A percentile compares a stretch with the other conserved stretches of the same genome.
phyloP scores from a whole-genome alignment of 257 asterid genomes.

The Jasminum sambac region DNA sequence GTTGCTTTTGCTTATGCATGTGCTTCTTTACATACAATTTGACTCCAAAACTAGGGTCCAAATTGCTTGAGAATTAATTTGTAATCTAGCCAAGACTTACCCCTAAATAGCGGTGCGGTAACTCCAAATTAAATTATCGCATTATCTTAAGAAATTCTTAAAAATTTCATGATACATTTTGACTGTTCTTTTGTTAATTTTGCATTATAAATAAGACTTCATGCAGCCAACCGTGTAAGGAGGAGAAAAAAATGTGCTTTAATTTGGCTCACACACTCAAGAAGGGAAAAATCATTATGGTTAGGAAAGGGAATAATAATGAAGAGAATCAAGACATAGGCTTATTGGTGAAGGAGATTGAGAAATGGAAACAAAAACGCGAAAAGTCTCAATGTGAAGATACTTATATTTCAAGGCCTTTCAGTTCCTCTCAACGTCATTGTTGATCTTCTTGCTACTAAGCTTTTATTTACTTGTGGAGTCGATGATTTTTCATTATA shows the following conservation, averaged over 20 bases:
- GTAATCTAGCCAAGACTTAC: slow-evolving; percentile 17
- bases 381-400: not conserved
- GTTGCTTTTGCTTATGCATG: not conserved
- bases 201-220: not conserved
- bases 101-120: not conserved
- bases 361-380: slow-evolving; percentile 43
- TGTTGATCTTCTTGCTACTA: not conserved
- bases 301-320: slow-evolving; percentile 30
- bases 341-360: slow-evolving; percentile 46
- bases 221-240: not conserved
- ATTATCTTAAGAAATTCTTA: slow-evolving; percentile 25
- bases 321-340: slow-evolving; percentile 43
- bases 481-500: not conserved
- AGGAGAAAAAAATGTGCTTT: slow-evolving; percentile 39
- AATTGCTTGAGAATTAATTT: not conserved
- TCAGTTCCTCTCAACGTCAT: slow-evolving; percentile 1
- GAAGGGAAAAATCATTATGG: slow-evolving; percentile 33
- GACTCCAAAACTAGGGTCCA: slow-evolving; percentile 34
- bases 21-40: not conserved
- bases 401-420: not conserved
- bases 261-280: slow-evolving; percentile 40
- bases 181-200: slow-evolving; percentile 13
- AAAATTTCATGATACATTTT: slow-evolving; percentile 5
- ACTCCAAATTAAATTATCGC: not conserved
- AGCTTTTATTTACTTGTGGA: not conserved